Evolutionary conservation across 805 yeast genomes (phyloP).

Genomic region (Candida sithepensis): DNA sequence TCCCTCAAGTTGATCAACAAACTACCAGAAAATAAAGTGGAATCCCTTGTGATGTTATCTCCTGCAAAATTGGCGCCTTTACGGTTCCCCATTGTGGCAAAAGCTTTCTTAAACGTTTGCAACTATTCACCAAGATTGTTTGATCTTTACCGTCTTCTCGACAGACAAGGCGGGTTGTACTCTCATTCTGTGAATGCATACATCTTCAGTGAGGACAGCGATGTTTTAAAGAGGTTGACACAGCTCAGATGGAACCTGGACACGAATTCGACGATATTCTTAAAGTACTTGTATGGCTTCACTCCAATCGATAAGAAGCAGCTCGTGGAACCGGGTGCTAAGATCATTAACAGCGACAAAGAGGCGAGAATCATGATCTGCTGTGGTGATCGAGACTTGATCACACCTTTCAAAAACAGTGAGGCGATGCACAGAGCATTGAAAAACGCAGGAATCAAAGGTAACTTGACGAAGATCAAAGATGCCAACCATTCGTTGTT

Average conservation of each 20-base stretch:
- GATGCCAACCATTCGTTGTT: conserved; percentile 65
- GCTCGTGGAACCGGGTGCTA: conserved; percentile 37
- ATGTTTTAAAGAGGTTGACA: conserved; percentile 40
- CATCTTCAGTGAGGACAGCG: conserved; percentile 32
- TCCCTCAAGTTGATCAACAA: conserved; percentile 37
- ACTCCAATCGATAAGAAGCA: conserved; percentile 40
- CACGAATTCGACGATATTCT: conserved; percentile 49
- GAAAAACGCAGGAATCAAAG: conserved; percentile 26
- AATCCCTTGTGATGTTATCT: conserved; percentile 44
- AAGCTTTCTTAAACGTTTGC: conserved; percentile 30
- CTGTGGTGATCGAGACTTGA: conserved; percentile 54
- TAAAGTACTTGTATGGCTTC: conserved; percentile 52
- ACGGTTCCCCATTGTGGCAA: conserved; percentile 15
- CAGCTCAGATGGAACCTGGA: conserved; percentile 74
- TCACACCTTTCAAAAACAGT: conserved; percentile 45
- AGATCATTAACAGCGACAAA: conserved; percentile 32
- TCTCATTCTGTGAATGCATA: conserved; percentile 61
- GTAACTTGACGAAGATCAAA: conserved; percentile 35
- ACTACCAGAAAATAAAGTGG: conserved; percentile 38
- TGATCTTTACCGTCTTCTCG: conserved; percentile 52
- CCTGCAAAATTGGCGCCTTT: conserved; percentile 36
- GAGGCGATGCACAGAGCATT: conserved; percentile 30
- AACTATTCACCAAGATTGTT: conserved; percentile 43
- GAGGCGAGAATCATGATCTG: conserved; percentile 47
- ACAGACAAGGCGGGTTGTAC: conserved; percentile 58